phyloP scores from a whole-genome alignment of 2,329 filamentous ascomycete genomes.

The Colletotrichum lindemuthianum region DNA sequence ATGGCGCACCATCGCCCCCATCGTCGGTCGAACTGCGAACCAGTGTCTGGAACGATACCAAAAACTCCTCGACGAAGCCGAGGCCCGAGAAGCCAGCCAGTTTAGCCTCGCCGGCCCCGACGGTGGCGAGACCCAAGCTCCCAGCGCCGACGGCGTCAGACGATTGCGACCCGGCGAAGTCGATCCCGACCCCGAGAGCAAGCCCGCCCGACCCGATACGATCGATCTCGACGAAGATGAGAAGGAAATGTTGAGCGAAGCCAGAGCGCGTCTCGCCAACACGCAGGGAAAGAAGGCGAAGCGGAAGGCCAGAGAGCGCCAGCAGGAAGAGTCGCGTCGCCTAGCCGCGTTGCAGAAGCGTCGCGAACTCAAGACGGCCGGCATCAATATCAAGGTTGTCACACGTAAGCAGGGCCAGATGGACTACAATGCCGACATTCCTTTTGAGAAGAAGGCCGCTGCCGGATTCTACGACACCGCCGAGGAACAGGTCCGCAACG shows the following conservation, averaged over 20 bases:
- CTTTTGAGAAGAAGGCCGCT: conserved; percentile 92
- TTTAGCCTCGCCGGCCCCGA: conserved; percentile 86
- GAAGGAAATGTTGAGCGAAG: conserved; percentile 99
- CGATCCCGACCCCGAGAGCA: conserved; percentile 96
- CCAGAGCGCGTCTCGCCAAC: conserved; percentile 93
- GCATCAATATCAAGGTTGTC: conserved; percentile 96
- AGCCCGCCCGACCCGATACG: conserved; percentile 93
- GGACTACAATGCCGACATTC: conserved; percentile 99
- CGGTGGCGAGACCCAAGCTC: conserved; percentile 86
- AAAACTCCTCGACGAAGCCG: conserved; percentile 94
- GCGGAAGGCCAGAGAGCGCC: conserved; percentile 93
- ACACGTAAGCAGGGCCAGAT: conserved; percentile 95
- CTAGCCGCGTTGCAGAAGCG: conserved; percentile 93
- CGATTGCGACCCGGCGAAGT: conserved; percentile 90
- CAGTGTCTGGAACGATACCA: conserved; percentile 98
- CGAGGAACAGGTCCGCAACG: conserved; percentile 84
- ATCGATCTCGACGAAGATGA: conserved; percentile 99
- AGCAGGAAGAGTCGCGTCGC: conserved; percentile 92
- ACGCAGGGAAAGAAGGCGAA: conserved; percentile 99
- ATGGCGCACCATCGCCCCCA: conserved; percentile 98
- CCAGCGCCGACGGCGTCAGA: conserved; percentile 91
- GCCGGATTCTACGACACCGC: conserved; percentile 92
- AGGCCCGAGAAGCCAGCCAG: conserved; percentile 86
- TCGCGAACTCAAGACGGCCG: conserved; percentile 94
- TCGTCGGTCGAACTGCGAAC: conserved; percentile 94